These are phyloP conservation scores for Trypanosoma mega DNA, from an alignment of 208 protist genomes.

Conservation along the genomic window DNA sequence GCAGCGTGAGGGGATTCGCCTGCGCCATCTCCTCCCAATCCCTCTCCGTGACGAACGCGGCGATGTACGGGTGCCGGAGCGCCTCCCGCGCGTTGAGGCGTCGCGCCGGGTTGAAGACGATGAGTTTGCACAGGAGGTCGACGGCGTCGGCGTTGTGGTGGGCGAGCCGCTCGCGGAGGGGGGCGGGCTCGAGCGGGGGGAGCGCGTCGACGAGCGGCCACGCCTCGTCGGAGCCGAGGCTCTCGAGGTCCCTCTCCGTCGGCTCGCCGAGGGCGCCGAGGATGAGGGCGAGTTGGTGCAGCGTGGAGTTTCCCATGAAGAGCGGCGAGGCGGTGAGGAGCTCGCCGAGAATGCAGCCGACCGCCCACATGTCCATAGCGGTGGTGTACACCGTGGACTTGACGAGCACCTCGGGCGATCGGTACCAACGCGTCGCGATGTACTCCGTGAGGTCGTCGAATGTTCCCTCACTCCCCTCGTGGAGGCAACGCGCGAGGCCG, in stretches of 20 bases:
- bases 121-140: constrained; percentile 81
- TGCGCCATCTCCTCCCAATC: constrained; percentile 46
- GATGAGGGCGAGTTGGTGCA: constrained; percentile 96
- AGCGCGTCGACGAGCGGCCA: constrained; percentile 85
- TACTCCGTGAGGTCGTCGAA: constrained; percentile 92
- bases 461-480: constrained; percentile 28
- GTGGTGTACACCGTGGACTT: constrained; percentile 94
- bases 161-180: constrained; percentile 71
- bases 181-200: constrained; percentile 34
- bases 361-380: constrained; percentile 98
- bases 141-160: constrained; percentile 72
- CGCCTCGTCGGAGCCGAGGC: constrained; percentile 87
- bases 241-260: constrained; percentile 84
- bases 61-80: constrained; percentile 89
- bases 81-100: constrained; percentile 82
- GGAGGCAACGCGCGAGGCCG: constrained; percentile 94
- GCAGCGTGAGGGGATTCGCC: constrained; percentile 46
- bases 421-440: constrained; percentile 97
- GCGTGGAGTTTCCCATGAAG: constrained; percentile 94
- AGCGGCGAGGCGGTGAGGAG: constrained; percentile 92
- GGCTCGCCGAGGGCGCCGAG: constrained; percentile 88
- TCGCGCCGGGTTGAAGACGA: constrained; percentile 88
- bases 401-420: constrained; percentile 97
- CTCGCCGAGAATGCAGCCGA: constrained; percentile 98
- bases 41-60: constrained; percentile 48